Percentiles rank a stretch among this genome's conserved stretches.
These are phyloP conservation scores for Dendrobium officinale DNA, from an alignment of 106 monocot genomes.

Conservation along the genomic window DNA sequence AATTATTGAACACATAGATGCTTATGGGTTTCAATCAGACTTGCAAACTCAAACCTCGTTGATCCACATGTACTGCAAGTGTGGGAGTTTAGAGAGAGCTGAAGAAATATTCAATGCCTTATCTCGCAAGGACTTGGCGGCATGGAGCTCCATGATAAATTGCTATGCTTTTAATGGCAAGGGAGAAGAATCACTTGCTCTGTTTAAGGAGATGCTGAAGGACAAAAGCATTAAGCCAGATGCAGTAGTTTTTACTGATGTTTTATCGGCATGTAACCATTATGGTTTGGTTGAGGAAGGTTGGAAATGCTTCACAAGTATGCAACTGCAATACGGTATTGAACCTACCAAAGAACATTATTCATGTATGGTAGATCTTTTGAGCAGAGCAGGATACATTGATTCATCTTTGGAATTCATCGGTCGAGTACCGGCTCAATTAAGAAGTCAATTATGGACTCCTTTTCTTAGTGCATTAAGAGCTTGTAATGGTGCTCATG, in stretches of 20 bases:
- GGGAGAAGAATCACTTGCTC: conserved; percentile 25
- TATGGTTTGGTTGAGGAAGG: conserved; percentile 36
- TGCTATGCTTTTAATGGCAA: conserved; percentile 23
- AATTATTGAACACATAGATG: conserved; percentile 17
- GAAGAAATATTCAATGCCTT: conserved; percentile 13
- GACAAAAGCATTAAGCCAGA: conserved; percentile 25
- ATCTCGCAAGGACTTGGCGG: conserved; percentile 5
- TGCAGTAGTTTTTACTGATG: conserved; percentile 24
- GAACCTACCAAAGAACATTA: conserved; percentile 35
- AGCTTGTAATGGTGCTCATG: not conserved
- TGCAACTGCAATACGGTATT: conserved; percentile 26
- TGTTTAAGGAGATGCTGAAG: conserved; percentile 31
- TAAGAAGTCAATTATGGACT: conserved; percentile 13
- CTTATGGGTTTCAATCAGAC: conserved; percentile 14
- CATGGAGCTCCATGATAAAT: conserved; percentile 28
- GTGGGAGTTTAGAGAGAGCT: conserved; percentile 23
- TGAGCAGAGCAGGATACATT: conserved; percentile 26
- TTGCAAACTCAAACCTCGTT: conserved; percentile 20
- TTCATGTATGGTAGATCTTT: conserved; percentile 40
- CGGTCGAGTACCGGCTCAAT: conserved; percentile 14
- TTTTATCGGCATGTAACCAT: conserved; percentile 38
- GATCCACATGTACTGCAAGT: conserved; percentile 31
- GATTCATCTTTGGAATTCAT: conserved; percentile 20
- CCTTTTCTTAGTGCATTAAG: conserved; percentile 33
- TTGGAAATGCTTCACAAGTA: conserved; percentile 22